Conservation (phyloP, 2,329 filamentous ascomycete species). For the Ascochyta koolunga region DNA sequence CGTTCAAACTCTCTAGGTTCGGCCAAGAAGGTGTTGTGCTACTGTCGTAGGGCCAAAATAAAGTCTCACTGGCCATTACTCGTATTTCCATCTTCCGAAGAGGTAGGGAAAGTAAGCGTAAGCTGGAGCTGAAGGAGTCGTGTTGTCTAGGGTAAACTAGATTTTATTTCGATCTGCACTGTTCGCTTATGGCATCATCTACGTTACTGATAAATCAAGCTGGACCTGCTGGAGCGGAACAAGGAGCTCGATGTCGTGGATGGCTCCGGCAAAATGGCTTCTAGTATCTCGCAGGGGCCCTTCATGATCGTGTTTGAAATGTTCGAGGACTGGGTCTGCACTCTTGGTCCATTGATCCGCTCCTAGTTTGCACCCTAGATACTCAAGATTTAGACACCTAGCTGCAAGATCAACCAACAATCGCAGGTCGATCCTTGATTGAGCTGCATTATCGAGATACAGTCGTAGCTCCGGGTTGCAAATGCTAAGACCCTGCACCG, state of each 20-base stretch:
- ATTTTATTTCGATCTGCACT: constrained; percentile 9
- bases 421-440: constrained; percentile 19
- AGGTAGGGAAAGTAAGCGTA: constrained; percentile 21
- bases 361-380: constrained; percentile 8
- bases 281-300: constrained; percentile 27
- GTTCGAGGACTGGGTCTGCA: not conserved
- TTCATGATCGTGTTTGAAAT: constrained; percentile 18
- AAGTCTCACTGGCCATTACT: constrained; percentile 17
- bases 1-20: constrained; percentile 18
- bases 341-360: constrained; percentile 3
- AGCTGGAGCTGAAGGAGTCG: constrained; percentile 25
- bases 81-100: constrained; percentile 16
- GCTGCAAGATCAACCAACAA: constrained; percentile 17
- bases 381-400: constrained; percentile 8
- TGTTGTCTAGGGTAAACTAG: constrained; percentile 13
- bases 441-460: not conserved
- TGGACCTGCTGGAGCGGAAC: constrained; percentile 15
- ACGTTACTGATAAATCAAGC: constrained; percentile 10
- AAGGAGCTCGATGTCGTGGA: constrained; percentile 11
- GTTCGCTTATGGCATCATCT: constrained; percentile 1
- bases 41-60: constrained; percentile 21
- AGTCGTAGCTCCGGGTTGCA: not conserved
- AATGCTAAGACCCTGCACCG: constrained; percentile 13
- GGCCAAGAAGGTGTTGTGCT: constrained; percentile 15
- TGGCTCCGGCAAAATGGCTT: constrained; percentile 21